Evolutionary conservation across 306 rosid species (phyloP).

Genomic region (Medicago truncatula): MtrunA17r5.0-ANR NC_053049.1:10379501-10380000

Average conservation of each 20-base stretch:
- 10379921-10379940: constrained; percentile 78
- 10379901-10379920: constrained; percentile 79
- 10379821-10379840: constrained; percentile 91
- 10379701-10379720: constrained; percentile 83
- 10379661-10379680: constrained; percentile 75
- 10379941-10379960: constrained; percentile 64
- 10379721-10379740: constrained; percentile 79
- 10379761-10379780: constrained; percentile 72
- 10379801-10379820: constrained; percentile 96
- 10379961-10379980: constrained; percentile 50
- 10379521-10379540: background rate
- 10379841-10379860: constrained; percentile 97
- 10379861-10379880: constrained; percentile 82
- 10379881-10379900: constrained; percentile 90
- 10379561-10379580: background rate
- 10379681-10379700: constrained; percentile 92
- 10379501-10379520: background rate
- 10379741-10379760: constrained; percentile 92
- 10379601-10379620: constrained; percentile 50
- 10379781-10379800: constrained; percentile 95
- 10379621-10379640: constrained; percentile 67
- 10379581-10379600: background rate
- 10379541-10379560: background rate
- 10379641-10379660: constrained; percentile 46
- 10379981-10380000: constrained; percentile 50